Conservation (phyloP, 2,329 filamentous ascomycete genomes). For the Stachybotrys chlorohalonatus region DNA sequence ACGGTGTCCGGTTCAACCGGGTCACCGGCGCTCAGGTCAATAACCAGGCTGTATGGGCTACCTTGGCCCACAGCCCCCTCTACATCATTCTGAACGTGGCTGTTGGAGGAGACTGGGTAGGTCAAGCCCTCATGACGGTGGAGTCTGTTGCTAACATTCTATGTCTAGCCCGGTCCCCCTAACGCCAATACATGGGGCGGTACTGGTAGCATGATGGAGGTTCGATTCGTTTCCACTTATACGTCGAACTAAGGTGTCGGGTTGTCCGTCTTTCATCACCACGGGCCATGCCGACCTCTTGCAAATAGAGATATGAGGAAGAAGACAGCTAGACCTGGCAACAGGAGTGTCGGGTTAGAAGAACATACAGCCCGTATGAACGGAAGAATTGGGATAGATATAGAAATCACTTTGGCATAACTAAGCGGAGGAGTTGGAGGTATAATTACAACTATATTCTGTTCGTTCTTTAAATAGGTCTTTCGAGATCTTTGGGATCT, state of each 20-base stretch:
- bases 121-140: neutral
- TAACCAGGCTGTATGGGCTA: constrained; percentile 25
- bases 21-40: constrained; percentile 25
- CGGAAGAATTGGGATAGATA: neutral
- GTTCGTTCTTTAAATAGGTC: too few species aligned
- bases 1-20: constrained; percentile 23
- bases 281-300: too few species aligned
- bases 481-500: too few species aligned
- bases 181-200: neutral
- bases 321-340: neutral
- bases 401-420: neutral
- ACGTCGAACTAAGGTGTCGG: constrained; percentile 1
- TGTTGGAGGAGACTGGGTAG: constrained; percentile 26
- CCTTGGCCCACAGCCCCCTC: constrained; percentile 21
- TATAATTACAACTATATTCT: neutral
- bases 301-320: neutral
- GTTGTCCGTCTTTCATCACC: too few species aligned
- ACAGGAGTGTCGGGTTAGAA: neutral
- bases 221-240: constrained; percentile 10
- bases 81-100: constrained; percentile 32
- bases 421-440: neutral
- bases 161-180: neutral
- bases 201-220: constrained; percentile 11
- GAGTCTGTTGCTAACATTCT: neutral
- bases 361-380: neutral